Evolutionary conservation across 306 rosid genomes (phyloP), one percentile per base, ranked within the genome.

Genomic region (Arachis stenosperma): DNA sequence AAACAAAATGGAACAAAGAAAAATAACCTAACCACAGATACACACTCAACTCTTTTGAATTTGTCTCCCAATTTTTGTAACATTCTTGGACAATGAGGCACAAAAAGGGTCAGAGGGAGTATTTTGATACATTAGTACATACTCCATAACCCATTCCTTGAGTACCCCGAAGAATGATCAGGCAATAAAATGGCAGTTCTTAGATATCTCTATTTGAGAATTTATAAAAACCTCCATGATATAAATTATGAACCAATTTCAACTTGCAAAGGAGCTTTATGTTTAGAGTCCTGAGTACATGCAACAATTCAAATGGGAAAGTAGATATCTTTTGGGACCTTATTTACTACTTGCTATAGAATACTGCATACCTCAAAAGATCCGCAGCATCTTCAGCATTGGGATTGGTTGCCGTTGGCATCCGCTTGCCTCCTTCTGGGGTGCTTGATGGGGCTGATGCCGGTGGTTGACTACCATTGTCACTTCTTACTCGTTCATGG

Each of bases 401-500:
- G 71, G 98, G 98, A 89, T 94, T 89, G 78, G 98, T 75, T 77
- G 88, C 97, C 65, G 91, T 81, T 61, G 87, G 84, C 40, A 80
- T 75, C 37, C 80, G 90, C 80, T 89, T 91, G 87, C 55, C 86
- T 76, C 82, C 88, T 79, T 73, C 85, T 42, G 83, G 60, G 57
- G 85, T 42, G 73, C 66, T 84, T 8, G 75, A 41, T 58, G 75
- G 68, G 55, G 86, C 80, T 76, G 90, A n/a, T 41, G 69, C 59
- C 50, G 88, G 89, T 68, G 89, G 86, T 81, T 86, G 89, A 51
- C 85, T 80, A 78, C 87, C 90, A 66, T 78, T 69, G 44, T 93
- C 98, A 80, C 91, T 94, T 85, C 98, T 91, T 71, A 94, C 98
- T 51, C 97, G 94, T 51, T 94, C 98, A 69, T 91, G 98, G 79